Base-by-base conservation (phyloP, 2,329 filamentous ascomycete species). In the Xylariaceae sp. region DNA sequence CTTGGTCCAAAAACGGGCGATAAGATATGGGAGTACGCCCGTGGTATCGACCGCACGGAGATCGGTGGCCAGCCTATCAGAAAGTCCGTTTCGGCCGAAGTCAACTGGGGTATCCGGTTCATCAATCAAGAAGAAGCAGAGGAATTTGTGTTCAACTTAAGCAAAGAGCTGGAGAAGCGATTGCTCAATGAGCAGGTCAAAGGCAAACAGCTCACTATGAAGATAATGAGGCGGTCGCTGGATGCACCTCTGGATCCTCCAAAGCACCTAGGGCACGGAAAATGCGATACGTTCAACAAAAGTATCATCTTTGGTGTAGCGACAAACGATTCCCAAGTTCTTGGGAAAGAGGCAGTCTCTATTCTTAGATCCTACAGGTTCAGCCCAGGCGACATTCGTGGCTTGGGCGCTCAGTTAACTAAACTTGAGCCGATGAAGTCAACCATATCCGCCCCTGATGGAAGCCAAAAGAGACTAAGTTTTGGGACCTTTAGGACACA, bases 31-130 rank as follows among this genome's bases (percentile, higher is more conserved):
- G 89, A 95, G 38, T 97, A 95, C 62, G 77, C 91, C 17, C 80
- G 89, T 4, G 93, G 93, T 3, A 88, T 97, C 37, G 93, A 98
- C 64, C 77, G 74, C 37, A 74, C 81, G 2, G 89, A 95, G 62
- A 88, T 97, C 4, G 91, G 90, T 24, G 86, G 91, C 43, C 86
- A 94, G 56, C 79, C 85, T 0, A 72, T 88, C 13, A 82, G 93
- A 40, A 98, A 97, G 60, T 97, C 91, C 0, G 89, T 98, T 0
- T 97, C 93, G 2, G 91, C 91, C 1, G 93, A 98, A 61, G 89
- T 98, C 48, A 98, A 93, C 55, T 98, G 93, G 93, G 93, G 94
- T 3, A 95, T 98, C 42, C 83, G 93, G 4, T 98, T 98, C 60
- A 81, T 93, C 52, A 94, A 78, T 45, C 89, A 96, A 57, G 76